A percentile compares a stretch with the other conserved stretches of the same genome.
These are phyloP conservation scores for Kockovaella imperatae DNA, from an alignment of 768 basidiomycete genomes.

Conservation along the genomic window DNA sequence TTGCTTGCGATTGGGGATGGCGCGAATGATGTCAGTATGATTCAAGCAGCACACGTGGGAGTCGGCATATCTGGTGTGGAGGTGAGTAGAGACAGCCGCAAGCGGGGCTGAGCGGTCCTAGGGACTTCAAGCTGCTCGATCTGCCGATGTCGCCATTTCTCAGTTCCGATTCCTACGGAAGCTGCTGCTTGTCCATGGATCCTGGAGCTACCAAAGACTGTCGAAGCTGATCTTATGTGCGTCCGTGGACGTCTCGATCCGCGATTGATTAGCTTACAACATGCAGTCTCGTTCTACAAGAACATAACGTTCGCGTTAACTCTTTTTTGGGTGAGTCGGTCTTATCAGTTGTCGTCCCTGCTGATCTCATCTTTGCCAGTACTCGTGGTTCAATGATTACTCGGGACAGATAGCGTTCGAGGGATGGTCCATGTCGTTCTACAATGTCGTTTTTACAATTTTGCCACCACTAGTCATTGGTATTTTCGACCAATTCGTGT, in stretches of 20 bases:
- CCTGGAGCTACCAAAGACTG: conserved; percentile 94
- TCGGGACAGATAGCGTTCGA: conserved; percentile 98
- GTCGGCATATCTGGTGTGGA: conserved; percentile 97
- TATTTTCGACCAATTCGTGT: conserved; percentile 96
- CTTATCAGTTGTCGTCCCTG: too few relatives aligned
- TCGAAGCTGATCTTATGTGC: conserved; percentile 91
- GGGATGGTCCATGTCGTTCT: conserved; percentile 95
- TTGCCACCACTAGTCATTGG: conserved; percentile 95
- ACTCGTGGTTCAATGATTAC: conserved; percentile 98
- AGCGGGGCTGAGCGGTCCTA: conserved; percentile 38
- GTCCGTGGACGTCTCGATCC: conserved; percentile 40
- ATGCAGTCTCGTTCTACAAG: conserved; percentile 91
- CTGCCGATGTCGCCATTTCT: conserved; percentile 94
- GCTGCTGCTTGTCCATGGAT: conserved; percentile 87
- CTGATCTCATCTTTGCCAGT: conserved; percentile 59
- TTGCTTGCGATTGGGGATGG: conserved; percentile 96
- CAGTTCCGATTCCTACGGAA: conserved; percentile 96
- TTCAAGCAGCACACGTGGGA: conserved; percentile 95
- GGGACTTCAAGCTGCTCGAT: conserved; percentile 96
- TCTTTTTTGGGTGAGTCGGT: conserved; percentile 76
- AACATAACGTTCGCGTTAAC: conserved; percentile 98
- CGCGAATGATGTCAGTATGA: conserved; percentile 98
- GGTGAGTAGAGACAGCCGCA: conserved; percentile 48
- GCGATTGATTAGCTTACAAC: conserved; percentile 1
- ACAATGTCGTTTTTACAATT: conserved; percentile 93